Evolutionary conservation across 495 filamentous ascomycete species (phyloP), one percentile per base, ranked within the genome.

Genomic region (Bacidia rubella): DNA sequence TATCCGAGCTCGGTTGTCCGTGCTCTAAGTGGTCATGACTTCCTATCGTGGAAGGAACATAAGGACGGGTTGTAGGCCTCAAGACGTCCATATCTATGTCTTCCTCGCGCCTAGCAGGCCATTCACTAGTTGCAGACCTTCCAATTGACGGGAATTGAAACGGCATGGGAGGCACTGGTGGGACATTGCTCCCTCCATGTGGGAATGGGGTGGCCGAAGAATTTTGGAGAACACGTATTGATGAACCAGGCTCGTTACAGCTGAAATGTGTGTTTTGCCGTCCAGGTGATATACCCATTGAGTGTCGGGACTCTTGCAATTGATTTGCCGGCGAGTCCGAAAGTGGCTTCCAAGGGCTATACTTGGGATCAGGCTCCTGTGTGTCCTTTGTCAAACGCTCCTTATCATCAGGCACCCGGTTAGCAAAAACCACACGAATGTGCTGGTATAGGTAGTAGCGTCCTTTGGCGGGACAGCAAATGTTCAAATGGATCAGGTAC

Each of bases 401-500:
- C 63, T 97, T 96, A 24, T 89, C 92, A 62, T 99, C 92, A 0
- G 93, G 92, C 2, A 96, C 93, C 24, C 92, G 81, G 64, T 99
- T 99, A 49, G 92, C 92, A 65, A 99, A 99, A 2, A 99, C 92
- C 43, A 99, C 87, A 26, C 92, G 79, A 53, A 97, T 85, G 53
- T 76, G 85, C 61, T 90, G 93, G 70, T 97, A 87, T 2, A 99
- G 70, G 57, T 86, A 99, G 66, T 81, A 93, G 47, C 90, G 82
- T 29, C 88, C 88, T 48, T 78, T 81, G 1, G 80, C 81, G 9
- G 90, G 82, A 63, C 84, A 87, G 64, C 90, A 96, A 40, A 99
- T 92, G 59, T 97, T 88, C 24, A 99, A 63, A 64, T 99, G 92
- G 49, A 95, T 80, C 17, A 99, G 74, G 67, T 99, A 99, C 53